These are phyloP conservation scores for Myriosclerotinia duriaeana DNA, from an alignment of 2,329 filamentous ascomycete genomes.

Conservation along the genomic window DNA sequence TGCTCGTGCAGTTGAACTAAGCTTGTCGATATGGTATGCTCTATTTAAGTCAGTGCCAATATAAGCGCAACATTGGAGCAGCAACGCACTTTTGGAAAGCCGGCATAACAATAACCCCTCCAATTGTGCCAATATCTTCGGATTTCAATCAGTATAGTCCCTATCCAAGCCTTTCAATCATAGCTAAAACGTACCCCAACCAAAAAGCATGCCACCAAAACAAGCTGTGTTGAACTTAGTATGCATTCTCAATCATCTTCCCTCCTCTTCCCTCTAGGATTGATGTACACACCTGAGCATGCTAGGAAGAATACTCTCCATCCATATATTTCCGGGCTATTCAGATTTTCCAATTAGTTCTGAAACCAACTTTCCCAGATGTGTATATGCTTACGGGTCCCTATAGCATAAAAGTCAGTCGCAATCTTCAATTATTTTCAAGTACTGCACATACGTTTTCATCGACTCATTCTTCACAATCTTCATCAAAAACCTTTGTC, in stretches of 20 bases:
- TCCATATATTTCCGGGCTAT: conserved; percentile 42
- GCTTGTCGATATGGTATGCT: conserved; percentile 42
- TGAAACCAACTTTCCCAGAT: no score
- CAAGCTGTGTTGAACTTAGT: conserved; percentile 46
- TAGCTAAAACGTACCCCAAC: conserved; percentile 46
- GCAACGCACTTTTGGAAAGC: conserved; percentile 54
- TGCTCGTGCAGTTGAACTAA: conserved; percentile 40
- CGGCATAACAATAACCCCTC: conserved; percentile 68
- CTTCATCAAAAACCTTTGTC: conserved; percentile 17
- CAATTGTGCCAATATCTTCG: conserved; percentile 71
- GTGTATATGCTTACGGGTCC: conserved; percentile 17
- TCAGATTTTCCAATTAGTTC: conserved; percentile 4
- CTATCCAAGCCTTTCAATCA: background rate
- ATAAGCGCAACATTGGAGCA: background rate
- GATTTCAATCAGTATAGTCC: background rate
- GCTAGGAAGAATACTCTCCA: conserved; percentile 66
- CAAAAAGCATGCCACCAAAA: conserved; percentile 65
- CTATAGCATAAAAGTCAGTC: background rate
- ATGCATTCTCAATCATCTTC: background rate
- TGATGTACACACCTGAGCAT: conserved; percentile 40
- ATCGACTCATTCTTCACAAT: conserved; percentile 64
- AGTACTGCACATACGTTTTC: conserved; percentile 45
- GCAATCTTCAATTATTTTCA: background rate
- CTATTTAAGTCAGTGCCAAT: conserved; percentile 36
- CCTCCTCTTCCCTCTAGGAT: background rate